These are phyloP conservation scores for Persicaria maculosa DNA, from an alignment of 148 eudicot genomes.

Conservation along the genomic window DNA sequence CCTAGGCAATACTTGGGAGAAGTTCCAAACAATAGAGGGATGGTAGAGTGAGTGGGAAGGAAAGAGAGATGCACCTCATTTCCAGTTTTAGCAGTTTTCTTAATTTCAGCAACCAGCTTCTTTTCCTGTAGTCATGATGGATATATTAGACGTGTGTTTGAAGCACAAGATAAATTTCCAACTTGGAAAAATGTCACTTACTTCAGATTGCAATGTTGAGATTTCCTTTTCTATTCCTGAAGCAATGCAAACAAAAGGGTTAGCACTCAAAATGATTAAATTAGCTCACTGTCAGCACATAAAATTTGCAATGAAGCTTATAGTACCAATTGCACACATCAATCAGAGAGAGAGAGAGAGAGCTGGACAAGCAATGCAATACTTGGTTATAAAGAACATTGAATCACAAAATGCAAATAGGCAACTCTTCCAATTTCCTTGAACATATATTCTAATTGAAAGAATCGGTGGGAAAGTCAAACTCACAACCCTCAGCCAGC, in stretches of 20 bases:
- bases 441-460: not conserved
- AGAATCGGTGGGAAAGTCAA: not conserved
- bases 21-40: not conserved
- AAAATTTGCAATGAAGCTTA: not conserved
- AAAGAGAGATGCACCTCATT: slow-evolving; percentile 55
- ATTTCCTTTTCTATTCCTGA: slow-evolving; percentile 92
- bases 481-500: not conserved
- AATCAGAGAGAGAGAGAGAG: not conserved
- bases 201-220: slow-evolving; percentile 66
- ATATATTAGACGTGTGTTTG: slow-evolving; percentile 9
- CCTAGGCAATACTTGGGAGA: not conserved
- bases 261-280: not conserved
- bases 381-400: not conserved
- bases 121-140: slow-evolving; percentile 58
- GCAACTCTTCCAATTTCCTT: not conserved
- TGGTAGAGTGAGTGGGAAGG: not conserved
- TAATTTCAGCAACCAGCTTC: slow-evolving; percentile 89
- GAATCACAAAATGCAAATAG: not conserved
- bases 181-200: slow-evolving; percentile 22
- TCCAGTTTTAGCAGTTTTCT: slow-evolving; percentile 97
- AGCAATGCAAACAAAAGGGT: slow-evolving; percentile 13
- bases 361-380: not conserved
- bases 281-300: not conserved
- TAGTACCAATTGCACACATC: not conserved
- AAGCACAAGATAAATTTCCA: slow-evolving; percentile 4